Evolutionary conservation across 495 filamentous ascomycete species (phyloP), one percentile per base, ranked within the genome.

Genomic region (Hypoxylon rickii): DNA sequence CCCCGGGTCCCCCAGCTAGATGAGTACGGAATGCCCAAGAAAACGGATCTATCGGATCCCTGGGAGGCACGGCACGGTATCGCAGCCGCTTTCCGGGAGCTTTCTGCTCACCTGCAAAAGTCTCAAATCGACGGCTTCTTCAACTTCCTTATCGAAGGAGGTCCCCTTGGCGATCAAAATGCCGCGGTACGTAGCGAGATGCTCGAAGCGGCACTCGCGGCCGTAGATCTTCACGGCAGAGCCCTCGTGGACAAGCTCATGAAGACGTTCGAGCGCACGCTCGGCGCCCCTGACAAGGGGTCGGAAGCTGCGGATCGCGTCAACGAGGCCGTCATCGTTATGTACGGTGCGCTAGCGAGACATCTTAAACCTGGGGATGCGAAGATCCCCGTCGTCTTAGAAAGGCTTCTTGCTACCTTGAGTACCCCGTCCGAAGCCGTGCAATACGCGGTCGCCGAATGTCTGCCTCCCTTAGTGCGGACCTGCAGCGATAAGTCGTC

Each of bases 341-440:
- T 98, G 55, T 98, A 97, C 63, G 94, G 94, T 63, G 91, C 94
- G 24, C 73, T 98, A 11, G 94, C 91, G 10, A 81, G 89, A 20
- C 94, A 98, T 77, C 76, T 98, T 34, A 86, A 87, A 54, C 74
- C 84, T 2, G 89, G 91, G 5, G 94, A 98, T 66, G 72, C 82
- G 44, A 89, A 94, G 50, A 79, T 97, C 34, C 89, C 89, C 6
- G 84, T 86, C 8, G 93, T 97, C 40, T 83, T 97, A 22, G 84
- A 90, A 53, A 83, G 90, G 49, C 76, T 98, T 13, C 80, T 97
- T 26, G 83, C 81, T 17, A 95, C 95, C 4, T 78, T 98, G 20
- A 89, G 87, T 63, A 97, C 93, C 7, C 94, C 94, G n/a, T 97
- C 93, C 2, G 94, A 98, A 68, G 88, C 88, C 7, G 94, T 98